A percentile compares a stretch with the other conserved stretches of the same genome.
These are phyloP conservation scores for Monilinia fructigena DNA, from an alignment of 2,329 filamentous ascomycete genomes.

Conservation along the genomic window DNA sequence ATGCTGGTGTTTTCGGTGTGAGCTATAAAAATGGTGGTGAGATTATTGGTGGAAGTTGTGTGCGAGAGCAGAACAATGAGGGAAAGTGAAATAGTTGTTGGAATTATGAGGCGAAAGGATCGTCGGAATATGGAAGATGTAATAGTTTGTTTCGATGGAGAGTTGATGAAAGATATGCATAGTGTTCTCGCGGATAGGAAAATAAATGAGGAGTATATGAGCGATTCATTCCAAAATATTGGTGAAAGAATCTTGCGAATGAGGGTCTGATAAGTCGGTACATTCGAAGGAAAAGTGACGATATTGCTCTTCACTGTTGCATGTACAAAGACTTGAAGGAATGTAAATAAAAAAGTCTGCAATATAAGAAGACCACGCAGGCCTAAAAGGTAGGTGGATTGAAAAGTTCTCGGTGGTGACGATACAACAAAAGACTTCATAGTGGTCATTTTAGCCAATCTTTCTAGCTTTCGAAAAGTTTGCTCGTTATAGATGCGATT, in stretches of 20 bases:
- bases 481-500: neutral
- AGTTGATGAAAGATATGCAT: conserved; percentile 44
- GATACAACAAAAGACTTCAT: neutral
- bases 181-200: conserved; percentile 47
- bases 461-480: neutral
- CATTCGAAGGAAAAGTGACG: conserved; percentile 39
- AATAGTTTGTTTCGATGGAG: conserved; percentile 40
- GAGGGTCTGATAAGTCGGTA: conserved; percentile 43
- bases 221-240: conserved; percentile 46
- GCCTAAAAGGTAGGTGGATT: conserved; percentile 19
- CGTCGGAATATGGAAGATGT: conserved; percentile 46
- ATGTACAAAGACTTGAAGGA: conserved; percentile 47
- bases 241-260: conserved; percentile 47
- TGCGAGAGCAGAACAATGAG: conserved; percentile 43
- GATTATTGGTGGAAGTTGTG: conserved; percentile 35
- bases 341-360: conserved; percentile 47
- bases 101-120: conserved; percentile 45
- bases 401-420: neutral
- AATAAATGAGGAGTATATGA: conserved; percentile 49
- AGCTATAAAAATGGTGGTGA: conserved; percentile 43
- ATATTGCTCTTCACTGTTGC: conserved; percentile 38
- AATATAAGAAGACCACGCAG: conserved; percentile 30
- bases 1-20: conserved; percentile 43
- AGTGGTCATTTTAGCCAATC: neutral
- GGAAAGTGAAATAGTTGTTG: conserved; percentile 44